Evolutionary conservation across 2,329 filamentous ascomycete species (phyloP).

Genomic region (Claviceps sp.): DNA sequence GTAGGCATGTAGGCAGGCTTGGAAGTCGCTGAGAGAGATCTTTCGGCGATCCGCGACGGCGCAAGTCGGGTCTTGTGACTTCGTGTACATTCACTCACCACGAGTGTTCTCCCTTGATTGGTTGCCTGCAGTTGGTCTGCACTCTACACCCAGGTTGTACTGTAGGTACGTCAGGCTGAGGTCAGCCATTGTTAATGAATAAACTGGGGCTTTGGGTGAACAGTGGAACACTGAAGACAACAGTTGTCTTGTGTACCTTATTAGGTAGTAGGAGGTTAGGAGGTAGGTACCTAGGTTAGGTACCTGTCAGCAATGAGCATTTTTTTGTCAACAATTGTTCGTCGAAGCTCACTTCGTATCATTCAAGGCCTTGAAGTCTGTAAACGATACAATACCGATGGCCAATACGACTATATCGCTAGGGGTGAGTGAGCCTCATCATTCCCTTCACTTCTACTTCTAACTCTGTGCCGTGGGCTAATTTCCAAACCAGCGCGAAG

Average conservation of each 20-base stretch:
- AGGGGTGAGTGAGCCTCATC: not conserved
- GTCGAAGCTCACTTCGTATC: not conserved
- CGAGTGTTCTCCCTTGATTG: not conserved
- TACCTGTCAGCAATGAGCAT: not conserved
- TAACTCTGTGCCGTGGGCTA: not conserved
- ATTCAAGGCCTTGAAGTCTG: not conserved
- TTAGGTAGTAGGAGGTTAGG: too few species aligned
- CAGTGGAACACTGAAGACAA: not conserved
- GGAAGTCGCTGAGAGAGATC: too few species aligned
- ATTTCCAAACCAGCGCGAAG: constrained; percentile 8
- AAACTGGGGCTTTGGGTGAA: not conserved
- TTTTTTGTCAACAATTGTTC: not conserved
- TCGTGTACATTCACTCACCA: too few species aligned
- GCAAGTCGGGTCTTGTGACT: too few species aligned
- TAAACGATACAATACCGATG: too few species aligned
- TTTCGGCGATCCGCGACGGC: too few species aligned
- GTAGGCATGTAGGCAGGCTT: too few species aligned
- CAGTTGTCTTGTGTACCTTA: too few species aligned
- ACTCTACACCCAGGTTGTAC: too few species aligned
- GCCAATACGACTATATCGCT: not conserved
- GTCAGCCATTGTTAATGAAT: not conserved
- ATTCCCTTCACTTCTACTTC: not conserved
- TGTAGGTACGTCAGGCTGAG: too few species aligned
- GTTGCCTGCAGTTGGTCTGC: not conserved
- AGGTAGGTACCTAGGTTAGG: too few species aligned